Evolutionary conservation across 345 rosid genomes (phyloP).

Genomic region (Camelina laxa): DNA sequence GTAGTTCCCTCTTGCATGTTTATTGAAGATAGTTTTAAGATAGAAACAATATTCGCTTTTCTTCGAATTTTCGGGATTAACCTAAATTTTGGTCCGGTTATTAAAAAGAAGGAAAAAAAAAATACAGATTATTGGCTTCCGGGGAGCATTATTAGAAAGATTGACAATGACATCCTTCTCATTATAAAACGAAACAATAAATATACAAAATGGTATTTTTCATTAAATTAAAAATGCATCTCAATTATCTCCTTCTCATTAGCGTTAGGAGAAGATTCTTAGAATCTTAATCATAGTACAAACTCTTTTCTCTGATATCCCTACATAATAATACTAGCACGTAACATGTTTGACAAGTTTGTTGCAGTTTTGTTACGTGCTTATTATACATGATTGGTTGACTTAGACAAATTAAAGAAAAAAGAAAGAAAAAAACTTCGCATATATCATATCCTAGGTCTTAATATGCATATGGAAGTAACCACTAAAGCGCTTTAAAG

Average conservation of each 20-base stretch:
- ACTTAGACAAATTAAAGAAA: slow-evolving; percentile 5
- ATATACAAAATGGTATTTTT: slow-evolving; percentile 6
- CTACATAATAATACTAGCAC: slow-evolving; percentile 36
- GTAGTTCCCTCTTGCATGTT: neutral
- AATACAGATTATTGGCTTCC: slow-evolving; percentile 13
- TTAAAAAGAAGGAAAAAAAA: neutral
- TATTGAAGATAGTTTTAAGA: neutral
- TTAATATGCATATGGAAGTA: slow-evolving; percentile 43
- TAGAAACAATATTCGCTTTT: neutral
- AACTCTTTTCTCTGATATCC: slow-evolving; percentile 17
- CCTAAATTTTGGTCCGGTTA: neutral
- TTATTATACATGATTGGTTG: slow-evolving; percentile 42
- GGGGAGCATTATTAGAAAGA: slow-evolving; percentile 25
- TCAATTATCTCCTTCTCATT: slow-evolving; percentile 39
- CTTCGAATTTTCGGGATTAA: neutral
- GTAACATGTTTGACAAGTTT: slow-evolving; percentile 33
- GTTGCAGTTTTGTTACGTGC: slow-evolving; percentile 35
- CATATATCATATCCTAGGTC: slow-evolving; percentile 44
- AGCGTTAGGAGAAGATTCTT: slow-evolving; percentile 43
- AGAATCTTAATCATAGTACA: slow-evolving; percentile 46
- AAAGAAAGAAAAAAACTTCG: slow-evolving; percentile 4
- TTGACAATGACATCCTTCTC: slow-evolving; percentile 6
- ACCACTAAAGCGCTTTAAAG: slow-evolving; percentile 47
- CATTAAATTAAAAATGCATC: slow-evolving; percentile 27
- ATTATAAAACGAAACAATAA: neutral